Evolutionary conservation across 2,329 filamentous ascomycete species (phyloP), one percentile per base, ranked within the genome.

Genomic region (Aspergillus phoenicis): DNA sequence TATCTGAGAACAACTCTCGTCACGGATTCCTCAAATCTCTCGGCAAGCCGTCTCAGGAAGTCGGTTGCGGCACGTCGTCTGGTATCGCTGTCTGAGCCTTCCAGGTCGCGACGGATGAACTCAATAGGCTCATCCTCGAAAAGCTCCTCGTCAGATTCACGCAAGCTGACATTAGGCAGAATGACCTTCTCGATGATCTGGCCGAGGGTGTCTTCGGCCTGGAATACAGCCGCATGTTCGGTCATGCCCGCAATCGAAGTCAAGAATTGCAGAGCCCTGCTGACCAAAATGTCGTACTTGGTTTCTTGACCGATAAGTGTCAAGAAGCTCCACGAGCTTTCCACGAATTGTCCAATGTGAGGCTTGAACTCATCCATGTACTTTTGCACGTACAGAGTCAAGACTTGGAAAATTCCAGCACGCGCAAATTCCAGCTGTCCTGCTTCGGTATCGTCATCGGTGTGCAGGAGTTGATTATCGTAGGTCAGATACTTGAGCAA

Each of bases 121-220:
- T 99, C 95, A 66, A 99, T 99, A 0, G 95, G 95, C 80, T 99
- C 96, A 73, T 99, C 96, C 74, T 99, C 95, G 69, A 99, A 98
- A 67, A 97, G 85, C 75, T 99, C 95, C 58, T 97, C 85, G 67
- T 99, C 96, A 0, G 93, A 95, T 71, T 97, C 95, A 66, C 96
- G 88, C 62, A 99, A 81, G 15, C 90, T 90, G 61, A 99, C 87
- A 71, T 99, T 99, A 8, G 95, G 94, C 65, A 99, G 80, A 59
- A 99, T 91, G 61, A 98, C 95, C 79, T 97, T 97, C 75, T 98
- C 93, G 8, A 97, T 91, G 57, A 99, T 91, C 74, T 97, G 90
- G 17, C 88, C 87, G 38, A 98, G 81, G 3, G 91, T 89, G 4
- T 85, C 84, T 70, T 93, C 86, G 68, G 89, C 89, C 78, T 96